Evolutionary conservation across 768 basidiomycete species (phyloP).

Genomic region (Boletales sp.): DNA sequence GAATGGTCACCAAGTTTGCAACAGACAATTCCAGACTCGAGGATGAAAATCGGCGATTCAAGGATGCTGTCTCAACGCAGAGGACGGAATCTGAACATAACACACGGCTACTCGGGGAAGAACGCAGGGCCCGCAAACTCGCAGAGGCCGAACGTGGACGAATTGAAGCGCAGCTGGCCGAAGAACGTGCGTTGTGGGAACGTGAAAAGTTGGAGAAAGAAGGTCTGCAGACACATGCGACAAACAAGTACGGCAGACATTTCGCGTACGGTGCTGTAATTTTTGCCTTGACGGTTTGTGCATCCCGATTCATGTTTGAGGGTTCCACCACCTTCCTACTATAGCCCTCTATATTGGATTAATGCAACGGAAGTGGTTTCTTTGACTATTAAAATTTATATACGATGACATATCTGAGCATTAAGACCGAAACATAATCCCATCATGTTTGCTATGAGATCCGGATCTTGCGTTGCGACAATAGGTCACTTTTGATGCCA

Average conservation of each 20-base stretch:
- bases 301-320: constrained; percentile 13
- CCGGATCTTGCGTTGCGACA: background rate
- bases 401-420: background rate
- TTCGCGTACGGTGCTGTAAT: constrained; percentile 14
- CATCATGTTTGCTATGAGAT: background rate
- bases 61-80: constrained; percentile 8
- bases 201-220: constrained; percentile 1
- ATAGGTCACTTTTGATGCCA: background rate
- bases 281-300: constrained; percentile 8
- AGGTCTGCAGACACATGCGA: background rate
- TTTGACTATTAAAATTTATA: constrained; percentile 5
- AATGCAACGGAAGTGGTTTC: background rate
- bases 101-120: constrained; percentile 18
- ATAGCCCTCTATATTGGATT: background rate
- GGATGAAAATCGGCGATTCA: constrained; percentile 17
- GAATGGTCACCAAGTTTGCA: constrained; percentile 34
- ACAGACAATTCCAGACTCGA: constrained; percentile 32
- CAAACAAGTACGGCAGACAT: constrained; percentile 6
- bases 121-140: constrained; percentile 14
- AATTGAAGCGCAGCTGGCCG: constrained; percentile 15
- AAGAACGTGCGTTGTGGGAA: constrained; percentile 11
- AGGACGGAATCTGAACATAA: constrained; percentile 10
- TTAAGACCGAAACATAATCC: background rate
- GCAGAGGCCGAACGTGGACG: constrained; percentile 13
- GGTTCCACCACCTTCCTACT: background rate